Evolutionary conservation across 768 basidiomycete genomes (phyloP), one percentile per base, ranked within the genome.

Genomic region (Boletus pseudopeckii): DNA sequence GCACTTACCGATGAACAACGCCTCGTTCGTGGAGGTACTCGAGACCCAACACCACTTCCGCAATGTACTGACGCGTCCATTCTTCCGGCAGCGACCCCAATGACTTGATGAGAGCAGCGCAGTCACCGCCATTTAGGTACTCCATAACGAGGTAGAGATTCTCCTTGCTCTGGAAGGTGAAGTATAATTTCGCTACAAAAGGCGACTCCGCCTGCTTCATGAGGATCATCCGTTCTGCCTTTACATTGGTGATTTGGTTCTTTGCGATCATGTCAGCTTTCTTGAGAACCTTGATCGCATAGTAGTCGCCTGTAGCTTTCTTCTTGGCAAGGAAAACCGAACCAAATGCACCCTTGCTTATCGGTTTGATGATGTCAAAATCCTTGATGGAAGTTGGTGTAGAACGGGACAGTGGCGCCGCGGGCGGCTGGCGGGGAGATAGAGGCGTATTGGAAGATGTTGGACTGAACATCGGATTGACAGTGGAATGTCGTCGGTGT

Each of bases 261-360:
- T 99, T 99, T 38, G 97, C 92, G 70, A 99, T 98, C 97, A 99
- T 99, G 73, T 99, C 97, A n/a, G 94, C 92, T 77, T 99, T 99
- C 77, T 96, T 98, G 68, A 99, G 74, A n/a, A 98, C 95, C 73
- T 99, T 99, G 83, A 99, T 96, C 26, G 97, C 97, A 74, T 88
- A 99, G 72, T 98, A 98, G 72, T 98, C 97, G 48, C 97, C 97
- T 2, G 97, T 99, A 6, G 82, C 89, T 64, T 92, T 95, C 81
- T 99, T 99, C 78, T 96, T 98, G 40, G 97, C 92, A 48, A 99
- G 80, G 72, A 97, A 99, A 50, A 99, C 97, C 9, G 94, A 94
- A 15, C 97, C 97, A 68, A 99, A 98, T 2, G 97, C 97, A 49
- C 97, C 97, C 67, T 98, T 98, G 70, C 90, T 93, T 69, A 99